A percentile compares a stretch with the other conserved stretches of the same genome.
Conservation (phyloP, 2,329 filamentous ascomycete genomes). For the Botrytis paeoniae region DNA sequence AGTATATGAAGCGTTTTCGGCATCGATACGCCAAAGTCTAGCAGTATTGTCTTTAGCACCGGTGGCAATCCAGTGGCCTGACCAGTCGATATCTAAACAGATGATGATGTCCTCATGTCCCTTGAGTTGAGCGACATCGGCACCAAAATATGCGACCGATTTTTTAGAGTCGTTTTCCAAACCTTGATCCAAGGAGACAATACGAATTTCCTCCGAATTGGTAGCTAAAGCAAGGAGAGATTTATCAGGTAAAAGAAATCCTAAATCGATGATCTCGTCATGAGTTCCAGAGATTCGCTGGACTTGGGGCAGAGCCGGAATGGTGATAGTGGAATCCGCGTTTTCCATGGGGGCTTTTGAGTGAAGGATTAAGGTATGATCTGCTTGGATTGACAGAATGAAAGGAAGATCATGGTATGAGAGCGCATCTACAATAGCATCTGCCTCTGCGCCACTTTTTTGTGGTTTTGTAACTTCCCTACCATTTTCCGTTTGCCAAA, state of each 20-base stretch:
- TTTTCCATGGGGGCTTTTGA: conserved; percentile 47
- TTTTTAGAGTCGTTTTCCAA: conserved; percentile 31
- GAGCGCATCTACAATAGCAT: conserved; percentile 69
- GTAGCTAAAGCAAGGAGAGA: conserved; percentile 87
- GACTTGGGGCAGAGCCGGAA: conserved; percentile 44
- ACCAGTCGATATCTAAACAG: conserved; percentile 92
- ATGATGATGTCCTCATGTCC: conserved; percentile 97
- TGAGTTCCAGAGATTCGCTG: conserved; percentile 91
- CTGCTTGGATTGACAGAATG: conserved; percentile 79
- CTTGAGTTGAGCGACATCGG: conserved; percentile 80
- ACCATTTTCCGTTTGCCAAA: conserved; percentile 79
- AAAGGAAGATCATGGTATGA: conserved; percentile 64
- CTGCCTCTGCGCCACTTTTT: conserved; percentile 54
- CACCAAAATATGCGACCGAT: conserved; percentile 69
- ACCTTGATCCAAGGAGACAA: conserved; percentile 65
- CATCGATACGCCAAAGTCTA: conserved; percentile 83
- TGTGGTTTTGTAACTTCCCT: conserved; percentile 78
- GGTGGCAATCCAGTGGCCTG: conserved; percentile 92
- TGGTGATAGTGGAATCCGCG: conserved; percentile 38
- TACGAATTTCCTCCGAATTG: conserved; percentile 87
- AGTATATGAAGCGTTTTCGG: conserved; percentile 68
- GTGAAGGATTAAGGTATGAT: conserved; percentile 83
- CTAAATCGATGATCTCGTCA: conserved; percentile 95
- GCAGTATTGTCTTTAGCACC: conserved; percentile 97
- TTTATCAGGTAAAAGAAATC: conserved; percentile 75